Conservation (phyloP, 768 basidiomycete species). For the Cystofilobasidium capitatum region DNA sequence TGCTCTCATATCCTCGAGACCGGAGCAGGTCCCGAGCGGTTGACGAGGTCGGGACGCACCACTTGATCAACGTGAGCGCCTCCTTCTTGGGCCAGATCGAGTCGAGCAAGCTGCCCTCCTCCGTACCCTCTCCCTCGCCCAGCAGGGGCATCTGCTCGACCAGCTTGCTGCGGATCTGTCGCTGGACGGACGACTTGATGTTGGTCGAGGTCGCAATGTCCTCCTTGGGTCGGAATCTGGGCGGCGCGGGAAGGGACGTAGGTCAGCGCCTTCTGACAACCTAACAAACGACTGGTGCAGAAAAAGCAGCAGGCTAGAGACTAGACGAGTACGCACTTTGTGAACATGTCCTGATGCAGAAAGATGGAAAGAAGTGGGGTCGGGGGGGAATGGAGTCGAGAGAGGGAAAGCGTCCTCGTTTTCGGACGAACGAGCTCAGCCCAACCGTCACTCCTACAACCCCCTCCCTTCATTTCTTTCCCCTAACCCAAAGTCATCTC, state of each 20-base stretch:
- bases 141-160: slow-evolving; percentile 61
- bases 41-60: slow-evolving; percentile 46
- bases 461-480: slow-evolving; percentile 3
- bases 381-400: background rate
- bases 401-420: background rate
- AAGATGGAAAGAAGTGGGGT: background rate
- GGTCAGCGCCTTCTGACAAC: background rate
- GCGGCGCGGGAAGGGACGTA: background rate
- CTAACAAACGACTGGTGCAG: background rate
- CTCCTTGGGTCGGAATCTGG: slow-evolving; percentile 46
- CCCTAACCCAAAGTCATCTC: background rate
- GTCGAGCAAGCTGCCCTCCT: slow-evolving; percentile 55
- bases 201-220: slow-evolving; percentile 85
- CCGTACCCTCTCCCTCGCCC: slow-evolving; percentile 40
- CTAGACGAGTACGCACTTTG: slow-evolving; percentile 34
- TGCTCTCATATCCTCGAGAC: background rate
- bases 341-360: slow-evolving; percentile 43
- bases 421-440: background rate
- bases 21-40: background rate
- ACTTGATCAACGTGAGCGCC: slow-evolving; percentile 81
- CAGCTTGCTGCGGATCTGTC: slow-evolving; percentile 68
- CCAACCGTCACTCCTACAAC: background rate
- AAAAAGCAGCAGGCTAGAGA: background rate
- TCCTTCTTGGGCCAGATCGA: slow-evolving; percentile 99
- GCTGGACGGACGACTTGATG: slow-evolving; percentile 85